These are phyloP conservation scores for Echium plantagineum DNA, from an alignment of 257 asterid genomes.

Conservation along the genomic window DNA sequence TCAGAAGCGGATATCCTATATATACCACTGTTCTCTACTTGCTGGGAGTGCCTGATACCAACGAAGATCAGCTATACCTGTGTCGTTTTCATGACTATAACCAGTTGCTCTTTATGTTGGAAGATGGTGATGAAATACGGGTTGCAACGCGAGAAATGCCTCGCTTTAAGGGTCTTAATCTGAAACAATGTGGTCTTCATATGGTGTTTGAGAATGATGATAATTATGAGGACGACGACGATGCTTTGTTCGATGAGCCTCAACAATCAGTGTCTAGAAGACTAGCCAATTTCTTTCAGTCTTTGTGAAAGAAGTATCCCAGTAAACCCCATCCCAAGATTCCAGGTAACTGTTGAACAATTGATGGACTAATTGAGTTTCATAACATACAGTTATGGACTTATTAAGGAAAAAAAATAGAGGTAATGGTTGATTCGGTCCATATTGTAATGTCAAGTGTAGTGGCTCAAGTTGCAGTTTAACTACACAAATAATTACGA, in stretches of 20 bases:
- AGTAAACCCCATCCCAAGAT: background rate
- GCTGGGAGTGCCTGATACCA: conserved; percentile 15
- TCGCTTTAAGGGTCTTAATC: conserved; percentile 7
- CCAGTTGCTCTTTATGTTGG: conserved; percentile 11
- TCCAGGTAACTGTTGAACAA: no score
- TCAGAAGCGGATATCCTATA: conserved; percentile 12
- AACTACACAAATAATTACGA: no score
- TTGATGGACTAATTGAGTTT: no score
- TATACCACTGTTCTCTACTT: conserved; percentile 2
- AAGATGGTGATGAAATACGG: conserved; percentile 11
- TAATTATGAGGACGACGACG: conserved; percentile 15
- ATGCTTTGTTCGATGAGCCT: conserved; percentile 12
- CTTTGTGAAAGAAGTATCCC: background rate
- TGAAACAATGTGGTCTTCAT: conserved; percentile 11
- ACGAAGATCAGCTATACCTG: conserved; percentile 25
- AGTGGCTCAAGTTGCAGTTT: no score
- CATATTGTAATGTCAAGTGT: no score
- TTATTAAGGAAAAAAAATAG: no score
- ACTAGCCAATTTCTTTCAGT: conserved; percentile 10
- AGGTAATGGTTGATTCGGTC: no score
- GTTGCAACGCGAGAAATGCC: conserved; percentile 3
- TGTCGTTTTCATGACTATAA: conserved; percentile 14
- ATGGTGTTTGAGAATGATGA: conserved; percentile 15
- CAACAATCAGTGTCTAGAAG: conserved; percentile 14
- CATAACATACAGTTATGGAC: no score